These are phyloP conservation scores for Simplicillium aogashimaense DNA, from an alignment of 2,329 filamentous ascomycete species.

Conservation along the genomic window DNA sequence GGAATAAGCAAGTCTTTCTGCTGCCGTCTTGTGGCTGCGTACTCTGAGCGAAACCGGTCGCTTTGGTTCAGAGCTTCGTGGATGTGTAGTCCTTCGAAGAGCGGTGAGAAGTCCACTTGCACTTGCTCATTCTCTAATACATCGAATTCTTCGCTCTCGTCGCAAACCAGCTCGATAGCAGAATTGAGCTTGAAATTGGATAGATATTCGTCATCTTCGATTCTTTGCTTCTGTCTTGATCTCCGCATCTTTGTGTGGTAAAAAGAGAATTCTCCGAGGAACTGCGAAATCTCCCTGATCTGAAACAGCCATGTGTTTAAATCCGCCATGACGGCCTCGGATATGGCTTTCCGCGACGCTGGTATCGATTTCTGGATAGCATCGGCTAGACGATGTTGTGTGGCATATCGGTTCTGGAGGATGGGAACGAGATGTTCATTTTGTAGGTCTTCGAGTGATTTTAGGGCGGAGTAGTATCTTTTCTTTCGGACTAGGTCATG, in stretches of 20 bases:
- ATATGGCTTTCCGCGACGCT: conserved; percentile 82
- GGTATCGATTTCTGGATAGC: conserved; percentile 95
- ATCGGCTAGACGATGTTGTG: conserved; percentile 88
- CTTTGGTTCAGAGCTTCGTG: conserved; percentile 88
- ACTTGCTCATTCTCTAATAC: conserved; percentile 92
- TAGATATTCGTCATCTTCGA: conserved; percentile 66
- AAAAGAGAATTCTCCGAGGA: conserved; percentile 90
- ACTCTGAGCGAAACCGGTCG: conserved; percentile 84
- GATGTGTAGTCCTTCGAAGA: conserved; percentile 94
- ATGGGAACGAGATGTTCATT: conserved; percentile 78
- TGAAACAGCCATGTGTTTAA: conserved; percentile 94
- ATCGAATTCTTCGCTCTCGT: conserved; percentile 93
- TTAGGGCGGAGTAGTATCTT: conserved; percentile 89
- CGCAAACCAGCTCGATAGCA: conserved; percentile 87
- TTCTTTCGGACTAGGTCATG: conserved; percentile 87
- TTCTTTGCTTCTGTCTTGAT: conserved; percentile 71
- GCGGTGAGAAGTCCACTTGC: conserved; percentile 85
- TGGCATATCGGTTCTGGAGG: conserved; percentile 74
- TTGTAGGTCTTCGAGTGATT: conserved; percentile 88
- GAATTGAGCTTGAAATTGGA: conserved; percentile 87
- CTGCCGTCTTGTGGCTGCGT: conserved; percentile 78
- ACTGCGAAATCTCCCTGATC: conserved; percentile 92
- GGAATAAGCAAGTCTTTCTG: conserved; percentile 90
- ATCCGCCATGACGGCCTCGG: conserved; percentile 93
- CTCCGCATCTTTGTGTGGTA: conserved; percentile 89